Base-by-base conservation (phyloP, 768 basidiomycete species). In the Podaxis sp. region DNA sequence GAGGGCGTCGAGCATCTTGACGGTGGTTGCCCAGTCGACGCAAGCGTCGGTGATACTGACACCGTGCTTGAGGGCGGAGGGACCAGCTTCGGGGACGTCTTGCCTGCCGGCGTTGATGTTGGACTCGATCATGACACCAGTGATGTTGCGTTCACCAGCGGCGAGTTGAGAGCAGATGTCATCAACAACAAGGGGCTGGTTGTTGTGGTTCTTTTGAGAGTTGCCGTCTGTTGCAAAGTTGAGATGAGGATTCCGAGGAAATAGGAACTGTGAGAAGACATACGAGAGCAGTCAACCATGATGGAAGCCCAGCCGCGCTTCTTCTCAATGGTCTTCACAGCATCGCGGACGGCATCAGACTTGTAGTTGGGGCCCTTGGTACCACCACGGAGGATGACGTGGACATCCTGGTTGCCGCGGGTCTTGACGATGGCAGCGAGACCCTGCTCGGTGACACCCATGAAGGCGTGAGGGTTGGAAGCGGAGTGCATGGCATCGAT, bases 71-170 rank as follows among this genome's bases (percentile, higher is more conserved):
- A 95, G 82, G 8, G 72, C 83, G 17, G 76, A 66, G 0, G 90
- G 88, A 6, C 95, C 91, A 48, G 78, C 81, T 2, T 81, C 66
- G 2, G 96, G 95, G 13, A 96, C 91, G 67, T 95, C 91, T 78
- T 99, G 96, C 64, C 88, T 80, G 20, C 96, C 96, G 55, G 88
- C 90, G 71, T 91, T 89, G 76, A 99, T 88, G 74, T 98, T 91
- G 12, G 90, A 92, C 78, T 99, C 96, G 72, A 99, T 85, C 96
- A 99, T 99, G 62, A 98, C 94, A 51, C 96, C 96, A 4, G 93
- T 93, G 75, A 99, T 90, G 68, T 82, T 80, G 62, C 74, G 80
- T 65, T 86, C 79, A 28, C 93, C 93, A 6, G 83, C 82, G 5
- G 73, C 76, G 58, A 99, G 84, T 76, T 99, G 96, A 2, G 74